Conservation (phyloP, 2,329 filamentous ascomycete genomes). For the Sporothrix dimorphospora region DNA sequence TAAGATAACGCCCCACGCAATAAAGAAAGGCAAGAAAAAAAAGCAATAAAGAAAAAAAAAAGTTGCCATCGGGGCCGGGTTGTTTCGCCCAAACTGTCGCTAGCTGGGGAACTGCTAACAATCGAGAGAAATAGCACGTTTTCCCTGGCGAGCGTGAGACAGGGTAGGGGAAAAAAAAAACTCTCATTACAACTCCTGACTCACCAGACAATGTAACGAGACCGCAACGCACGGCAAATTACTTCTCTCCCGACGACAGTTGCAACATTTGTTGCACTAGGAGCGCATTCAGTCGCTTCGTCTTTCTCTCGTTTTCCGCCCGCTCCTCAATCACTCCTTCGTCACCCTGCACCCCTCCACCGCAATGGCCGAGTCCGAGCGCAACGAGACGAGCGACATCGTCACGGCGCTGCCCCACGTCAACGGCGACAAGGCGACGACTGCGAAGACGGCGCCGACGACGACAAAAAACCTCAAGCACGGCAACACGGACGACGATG, state of each 20-base stretch:
- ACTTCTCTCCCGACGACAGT: neutral
- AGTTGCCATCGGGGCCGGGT: neutral
- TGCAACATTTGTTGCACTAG: slow-evolving; percentile 4
- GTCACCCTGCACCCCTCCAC: neutral
- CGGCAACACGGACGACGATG: neutral
- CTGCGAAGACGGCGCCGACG: neutral
- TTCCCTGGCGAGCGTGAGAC: neutral
- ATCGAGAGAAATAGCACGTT: slow-evolving; percentile 6
- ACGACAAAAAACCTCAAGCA: neutral
- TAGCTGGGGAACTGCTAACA: neutral
- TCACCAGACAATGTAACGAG: slow-evolving; percentile 1
- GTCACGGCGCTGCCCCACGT: neutral
- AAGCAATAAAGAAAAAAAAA: neutral
- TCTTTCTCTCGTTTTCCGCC: neutral
- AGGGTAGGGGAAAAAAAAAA: slow-evolving; percentile 6
- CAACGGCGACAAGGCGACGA: neutral
- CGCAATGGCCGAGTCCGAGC: slow-evolving; percentile 24
- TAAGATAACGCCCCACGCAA: slow-evolving; percentile 18
- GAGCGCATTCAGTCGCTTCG: slow-evolving; percentile 1
- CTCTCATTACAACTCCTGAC: neutral
- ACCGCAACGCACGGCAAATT: neutral
- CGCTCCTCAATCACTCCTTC: neutral
- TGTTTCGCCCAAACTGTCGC: slow-evolving; percentile 5
- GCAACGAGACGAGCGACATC: slow-evolving; percentile 10
- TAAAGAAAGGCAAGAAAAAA: neutral